Evolutionary conservation across 2,329 filamentous ascomycete genomes (phyloP).

Genomic region (Myriangium duriaei): DNA sequence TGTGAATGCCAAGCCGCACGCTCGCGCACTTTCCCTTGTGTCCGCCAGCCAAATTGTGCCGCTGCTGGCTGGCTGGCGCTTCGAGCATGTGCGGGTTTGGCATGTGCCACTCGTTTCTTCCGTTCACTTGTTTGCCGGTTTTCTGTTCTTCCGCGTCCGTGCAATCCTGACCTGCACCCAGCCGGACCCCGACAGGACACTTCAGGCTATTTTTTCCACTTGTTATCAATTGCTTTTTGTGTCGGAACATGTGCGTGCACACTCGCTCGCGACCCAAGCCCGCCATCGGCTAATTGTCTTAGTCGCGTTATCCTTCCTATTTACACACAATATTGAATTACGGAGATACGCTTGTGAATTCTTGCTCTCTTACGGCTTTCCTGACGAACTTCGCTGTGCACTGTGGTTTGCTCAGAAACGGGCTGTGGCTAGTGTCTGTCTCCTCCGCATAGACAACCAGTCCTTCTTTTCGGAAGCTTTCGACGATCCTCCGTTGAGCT

Average conservation of each 20-base stretch:
- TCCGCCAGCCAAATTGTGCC: not conserved
- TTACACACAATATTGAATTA: no score
- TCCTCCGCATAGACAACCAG: not conserved
- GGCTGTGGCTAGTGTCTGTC: not conserved
- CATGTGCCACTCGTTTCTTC: not conserved
- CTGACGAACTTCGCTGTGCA: no score
- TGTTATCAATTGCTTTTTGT: not conserved
- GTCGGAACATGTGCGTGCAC: not conserved
- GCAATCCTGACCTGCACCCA: not conserved
- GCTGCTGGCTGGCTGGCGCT: not conserved
- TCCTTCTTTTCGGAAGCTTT: not conserved
- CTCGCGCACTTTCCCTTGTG: conserved; percentile 3
- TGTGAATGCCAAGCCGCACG: conserved; percentile 8
- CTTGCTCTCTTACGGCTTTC: no score
- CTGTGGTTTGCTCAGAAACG: not conserved
- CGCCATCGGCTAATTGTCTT: not conserved
- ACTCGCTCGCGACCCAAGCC: no score
- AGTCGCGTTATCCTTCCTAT: no score
- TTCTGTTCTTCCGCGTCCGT: not conserved
- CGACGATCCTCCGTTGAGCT: not conserved
- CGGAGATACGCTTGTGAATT: no score
- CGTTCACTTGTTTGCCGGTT: not conserved
- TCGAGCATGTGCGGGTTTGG: not conserved
- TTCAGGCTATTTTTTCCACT: not conserved
- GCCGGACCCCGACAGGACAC: not conserved